A percentile compares a stretch with the other conserved stretches of the same genome.
These are phyloP conservation scores for Cicer arietinum DNA, from an alignment of 306 rosid genomes.

Conservation along the genomic window DNA sequence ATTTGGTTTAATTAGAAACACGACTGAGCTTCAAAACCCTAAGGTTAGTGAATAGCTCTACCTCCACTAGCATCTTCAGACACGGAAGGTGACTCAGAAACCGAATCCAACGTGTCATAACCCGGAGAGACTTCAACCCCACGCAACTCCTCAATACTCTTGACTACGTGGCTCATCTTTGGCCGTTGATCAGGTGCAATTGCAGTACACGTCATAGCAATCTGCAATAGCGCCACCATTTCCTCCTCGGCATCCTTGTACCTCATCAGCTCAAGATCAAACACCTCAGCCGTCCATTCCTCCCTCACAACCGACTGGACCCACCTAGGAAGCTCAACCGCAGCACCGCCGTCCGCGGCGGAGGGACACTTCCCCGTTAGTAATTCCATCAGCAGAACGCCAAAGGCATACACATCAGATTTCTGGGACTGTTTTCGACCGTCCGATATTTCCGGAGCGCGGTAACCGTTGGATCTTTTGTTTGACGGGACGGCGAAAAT, in stretches of 20 bases:
- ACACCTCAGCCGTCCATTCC: constrained; percentile 97
- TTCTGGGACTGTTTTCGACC: constrained; percentile 65
- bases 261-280: constrained; percentile 91
- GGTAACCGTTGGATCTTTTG: constrained; percentile 71
- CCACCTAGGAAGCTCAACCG: constrained; percentile 76
- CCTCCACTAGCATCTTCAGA: constrained; percentile 60
- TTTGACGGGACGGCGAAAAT: constrained; percentile 49
- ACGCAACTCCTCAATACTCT: constrained; percentile 79
- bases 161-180: constrained; percentile 77
- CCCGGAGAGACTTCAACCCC: constrained; percentile 60
- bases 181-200: constrained; percentile 77
- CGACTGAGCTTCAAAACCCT: background rate
- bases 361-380: constrained; percentile 90
- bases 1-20: background rate
- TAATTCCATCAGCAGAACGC: constrained; percentile 79
- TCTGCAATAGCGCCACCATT: constrained; percentile 81
- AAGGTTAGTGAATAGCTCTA: constrained; percentile 7
- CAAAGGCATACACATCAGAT: constrained; percentile 80
- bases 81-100: constrained; percentile 60
- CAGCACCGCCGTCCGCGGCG: constrained; percentile 45
- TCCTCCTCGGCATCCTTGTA: constrained; percentile 91
- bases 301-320: constrained; percentile 90
- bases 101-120: constrained; percentile 62
- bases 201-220: constrained; percentile 67
- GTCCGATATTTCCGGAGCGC: constrained; percentile 71